Evolutionary conservation across 768 basidiomycete species (phyloP), one percentile per base, ranked within the genome.

Genomic region (Leccinellum albellum): DNA sequence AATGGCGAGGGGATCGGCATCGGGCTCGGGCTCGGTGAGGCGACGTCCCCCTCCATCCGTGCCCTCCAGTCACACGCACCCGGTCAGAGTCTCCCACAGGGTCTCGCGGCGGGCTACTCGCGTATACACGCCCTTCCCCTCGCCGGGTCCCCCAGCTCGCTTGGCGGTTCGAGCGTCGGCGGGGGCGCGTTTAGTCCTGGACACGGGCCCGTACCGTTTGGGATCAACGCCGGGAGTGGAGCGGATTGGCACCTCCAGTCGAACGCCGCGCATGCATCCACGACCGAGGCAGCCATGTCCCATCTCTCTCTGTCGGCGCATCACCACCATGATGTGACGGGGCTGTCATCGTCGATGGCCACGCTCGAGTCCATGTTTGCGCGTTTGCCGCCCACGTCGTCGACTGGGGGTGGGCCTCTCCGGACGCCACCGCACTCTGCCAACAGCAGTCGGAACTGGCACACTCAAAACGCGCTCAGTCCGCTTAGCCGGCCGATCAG

Each of bases 1-100:
- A 68, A 64, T 6, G 60, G 55, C 2, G 13, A 60, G 15, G 48
- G 4, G 31, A 26, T 67, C 8, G 64, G 4, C 35, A 26, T 67
- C 8, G 64, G 69, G 0, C 64, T 65, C 29, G 69, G 69, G 0
- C 64, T 65, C 0, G 69, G 67, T 13, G 73, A 67, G 51, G 71
- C 73, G 17, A 72, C 85, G 1, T 88, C 86, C 14, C 89, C 94
- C 0, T 82, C 84, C 26, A 77, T 88, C 26, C 81, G 86, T n/a
- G 94, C 91, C 1, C 76, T 95, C 42, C 89, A 92, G 66, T 78
- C 86, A 17, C 94, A 95, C 62, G 92, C 91, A 1, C 94, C 94
- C 0, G 94, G 94, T 2, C 91, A 94, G 73, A 88, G 86, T 72
- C 78, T 96, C 13, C 94, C 95, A 1, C 93, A 95, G 55, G 94